These are phyloP conservation scores for Filobasidium floriforme DNA, from an alignment of 768 basidiomycete genomes.

Conservation along the genomic window DNA sequence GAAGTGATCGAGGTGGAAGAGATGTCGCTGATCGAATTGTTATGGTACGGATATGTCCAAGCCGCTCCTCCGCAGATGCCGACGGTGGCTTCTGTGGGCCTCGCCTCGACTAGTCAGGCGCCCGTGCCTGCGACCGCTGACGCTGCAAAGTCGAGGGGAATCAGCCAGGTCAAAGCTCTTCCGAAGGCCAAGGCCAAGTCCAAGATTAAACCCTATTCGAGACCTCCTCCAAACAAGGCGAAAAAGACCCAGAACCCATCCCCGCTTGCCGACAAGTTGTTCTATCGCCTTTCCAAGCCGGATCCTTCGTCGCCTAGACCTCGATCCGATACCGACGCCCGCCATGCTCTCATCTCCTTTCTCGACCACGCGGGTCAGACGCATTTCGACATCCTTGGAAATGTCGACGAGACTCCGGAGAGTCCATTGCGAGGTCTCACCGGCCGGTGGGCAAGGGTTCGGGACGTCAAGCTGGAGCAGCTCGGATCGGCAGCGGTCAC, in stretches of 20 bases:
- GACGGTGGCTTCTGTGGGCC: not conserved
- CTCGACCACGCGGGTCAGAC: constrained; percentile 1
- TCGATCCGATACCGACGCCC: not conserved
- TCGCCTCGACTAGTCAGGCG: not conserved
- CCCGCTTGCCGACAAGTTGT: not conserved
- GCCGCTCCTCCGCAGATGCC: not conserved
- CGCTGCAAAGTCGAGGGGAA: not conserved
- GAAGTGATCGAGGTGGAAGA: not conserved
- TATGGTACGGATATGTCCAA: not conserved
- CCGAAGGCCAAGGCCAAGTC: not conserved
- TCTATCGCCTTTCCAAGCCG: constrained; percentile 4
- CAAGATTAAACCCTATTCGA: not conserved
- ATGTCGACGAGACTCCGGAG: not conserved
- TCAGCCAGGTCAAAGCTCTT: not conserved
- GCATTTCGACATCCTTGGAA: not conserved
- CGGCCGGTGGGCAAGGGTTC: not conserved
- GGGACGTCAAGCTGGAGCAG: not conserved
- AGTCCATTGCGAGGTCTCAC: not conserved
- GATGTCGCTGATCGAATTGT: not conserved
- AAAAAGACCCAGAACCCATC: not conserved
- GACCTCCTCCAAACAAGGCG: no score
- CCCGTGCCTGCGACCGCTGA: not conserved
- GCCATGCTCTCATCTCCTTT: not conserved
- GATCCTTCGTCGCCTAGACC: not conserved
- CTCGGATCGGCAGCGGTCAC: not conserved